These are phyloP conservation scores for Wallacemonas sp. DNA, from an alignment of 208 protist species.

Conservation along the genomic window DNA sequence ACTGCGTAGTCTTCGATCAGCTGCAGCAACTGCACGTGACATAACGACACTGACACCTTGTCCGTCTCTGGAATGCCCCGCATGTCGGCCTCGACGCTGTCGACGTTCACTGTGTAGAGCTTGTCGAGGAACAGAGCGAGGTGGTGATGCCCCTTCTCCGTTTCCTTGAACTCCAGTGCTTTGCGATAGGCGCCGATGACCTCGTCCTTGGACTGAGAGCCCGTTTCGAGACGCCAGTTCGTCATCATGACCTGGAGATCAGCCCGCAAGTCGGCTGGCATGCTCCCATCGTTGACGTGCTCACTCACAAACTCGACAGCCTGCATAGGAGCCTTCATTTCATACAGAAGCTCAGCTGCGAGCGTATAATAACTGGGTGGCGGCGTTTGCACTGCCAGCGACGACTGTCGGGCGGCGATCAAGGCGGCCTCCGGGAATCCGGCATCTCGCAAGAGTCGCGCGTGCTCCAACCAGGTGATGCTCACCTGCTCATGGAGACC, in stretches of 20 bases:
- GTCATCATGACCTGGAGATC: constrained; percentile 78
- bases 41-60: background rate
- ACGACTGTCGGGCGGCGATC: constrained; percentile 63
- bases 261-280: constrained; percentile 39
- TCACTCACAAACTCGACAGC: constrained; percentile 83
- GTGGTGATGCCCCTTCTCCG: constrained; percentile 90
- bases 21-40: constrained; percentile 31
- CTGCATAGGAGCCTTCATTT: constrained; percentile 67
- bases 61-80: constrained; percentile 1
- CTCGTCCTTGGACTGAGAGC: constrained; percentile 72
- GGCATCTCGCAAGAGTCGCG: constrained; percentile 74
- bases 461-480: constrained; percentile 80
- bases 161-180: constrained; percentile 62
- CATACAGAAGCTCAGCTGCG: constrained; percentile 85
- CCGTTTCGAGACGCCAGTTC: constrained; percentile 75
- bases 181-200: constrained; percentile 80
- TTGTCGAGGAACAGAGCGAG: constrained; percentile 94
- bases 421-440: constrained; percentile 78
- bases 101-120: constrained; percentile 33
- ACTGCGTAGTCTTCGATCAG: constrained; percentile 49
- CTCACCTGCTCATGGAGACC: constrained; percentile 53
- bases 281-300: constrained; percentile 25
- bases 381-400: constrained; percentile 9
- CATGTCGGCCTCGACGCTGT: constrained; percentile 6
- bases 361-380: constrained; percentile 62